A percentile compares a stretch with the other conserved stretches of the same genome.
Evolutionary conservation across 352 stramenopile species (phyloP).

Genomic region (Aphanomyces invadans): DNA sequence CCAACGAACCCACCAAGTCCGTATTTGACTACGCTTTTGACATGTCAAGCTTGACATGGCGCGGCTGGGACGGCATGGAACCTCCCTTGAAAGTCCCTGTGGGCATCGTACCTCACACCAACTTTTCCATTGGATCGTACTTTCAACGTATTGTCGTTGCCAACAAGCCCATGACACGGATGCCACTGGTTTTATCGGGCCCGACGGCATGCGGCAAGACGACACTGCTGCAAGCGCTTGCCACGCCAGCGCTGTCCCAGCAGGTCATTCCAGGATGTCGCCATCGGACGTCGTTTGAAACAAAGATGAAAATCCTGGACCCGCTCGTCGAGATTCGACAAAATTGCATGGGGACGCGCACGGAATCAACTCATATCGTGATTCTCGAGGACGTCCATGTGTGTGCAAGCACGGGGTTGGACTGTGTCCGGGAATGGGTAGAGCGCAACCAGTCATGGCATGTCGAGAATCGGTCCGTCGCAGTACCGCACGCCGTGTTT

Average conservation of each 20-base stretch:
- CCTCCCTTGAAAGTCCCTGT: not conserved
- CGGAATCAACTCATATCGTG: not conserved
- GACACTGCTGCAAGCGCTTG: not conserved
- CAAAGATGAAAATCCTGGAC: not conserved
- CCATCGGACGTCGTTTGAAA: not conserved
- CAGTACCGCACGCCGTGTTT: not conserved
- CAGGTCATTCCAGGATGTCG: not conserved
- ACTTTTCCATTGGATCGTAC: not conserved
- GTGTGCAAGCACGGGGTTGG: not conserved
- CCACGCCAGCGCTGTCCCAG: not conserved
- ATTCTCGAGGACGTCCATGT: conserved; percentile 8
- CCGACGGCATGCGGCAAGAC: not conserved
- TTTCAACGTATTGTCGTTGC: not conserved
- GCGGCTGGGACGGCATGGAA: not conserved
- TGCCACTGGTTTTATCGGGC: not conserved
- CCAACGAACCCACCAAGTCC: not conserved
- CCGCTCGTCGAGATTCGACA: conserved; percentile 4
- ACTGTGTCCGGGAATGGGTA: conserved; percentile 10
- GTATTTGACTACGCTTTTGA: conserved; percentile 23
- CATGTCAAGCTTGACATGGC: not conserved
- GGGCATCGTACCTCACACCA: not conserved
- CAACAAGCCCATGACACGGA: not conserved
- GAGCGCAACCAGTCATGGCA: conserved; percentile 1
- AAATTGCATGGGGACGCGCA: not conserved
- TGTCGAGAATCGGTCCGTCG: not conserved